These are phyloP conservation scores for Xylariomycetidae sp. DNA, from an alignment of 2,329 filamentous ascomycete genomes.

Conservation along the genomic window DNA sequence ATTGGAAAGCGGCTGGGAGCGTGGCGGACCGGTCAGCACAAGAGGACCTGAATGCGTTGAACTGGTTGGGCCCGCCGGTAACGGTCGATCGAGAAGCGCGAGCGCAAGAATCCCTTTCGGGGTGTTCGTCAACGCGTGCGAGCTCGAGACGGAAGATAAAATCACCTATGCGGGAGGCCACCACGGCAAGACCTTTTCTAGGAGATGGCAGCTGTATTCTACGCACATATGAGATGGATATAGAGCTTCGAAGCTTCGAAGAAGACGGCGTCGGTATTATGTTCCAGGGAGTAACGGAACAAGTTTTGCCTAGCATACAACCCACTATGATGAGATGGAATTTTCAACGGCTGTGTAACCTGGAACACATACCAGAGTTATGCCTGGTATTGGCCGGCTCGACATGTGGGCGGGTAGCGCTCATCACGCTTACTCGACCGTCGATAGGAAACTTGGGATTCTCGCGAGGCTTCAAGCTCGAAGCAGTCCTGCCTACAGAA, in stretches of 20 bases:
- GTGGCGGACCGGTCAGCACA: too few species aligned
- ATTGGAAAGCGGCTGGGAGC: too few species aligned
- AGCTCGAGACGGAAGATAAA: too few species aligned
- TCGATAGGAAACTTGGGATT: constrained; percentile 19
- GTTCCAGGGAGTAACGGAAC: constrained; percentile 23
- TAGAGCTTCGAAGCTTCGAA: constrained; percentile 38
- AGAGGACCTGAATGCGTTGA: too few species aligned
- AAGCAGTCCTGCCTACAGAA: constrained; percentile 45
- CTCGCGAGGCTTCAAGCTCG: constrained; percentile 47
- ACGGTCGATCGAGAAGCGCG: too few species aligned
- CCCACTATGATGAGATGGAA: constrained; percentile 15
- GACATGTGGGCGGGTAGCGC: constrained; percentile 59
- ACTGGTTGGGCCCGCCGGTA: too few species aligned
- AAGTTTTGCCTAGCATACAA: constrained; percentile 26
- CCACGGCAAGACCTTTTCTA: too few species aligned
- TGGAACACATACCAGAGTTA: constrained; percentile 62
- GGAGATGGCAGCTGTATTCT: constrained; percentile 32
- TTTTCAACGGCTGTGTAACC: constrained; percentile 56
- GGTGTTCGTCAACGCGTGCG: too few species aligned
- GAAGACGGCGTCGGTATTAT: constrained; percentile 26
- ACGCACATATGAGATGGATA: constrained; percentile 43
- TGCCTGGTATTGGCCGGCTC: constrained; percentile 65
- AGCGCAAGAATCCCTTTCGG: too few species aligned
- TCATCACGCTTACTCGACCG: constrained; percentile 56
- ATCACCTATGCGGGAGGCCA: too few species aligned